Base-by-base conservation (phyloP, 306 rosid genomes). In the Citrullus mucosospermus region DNA sequence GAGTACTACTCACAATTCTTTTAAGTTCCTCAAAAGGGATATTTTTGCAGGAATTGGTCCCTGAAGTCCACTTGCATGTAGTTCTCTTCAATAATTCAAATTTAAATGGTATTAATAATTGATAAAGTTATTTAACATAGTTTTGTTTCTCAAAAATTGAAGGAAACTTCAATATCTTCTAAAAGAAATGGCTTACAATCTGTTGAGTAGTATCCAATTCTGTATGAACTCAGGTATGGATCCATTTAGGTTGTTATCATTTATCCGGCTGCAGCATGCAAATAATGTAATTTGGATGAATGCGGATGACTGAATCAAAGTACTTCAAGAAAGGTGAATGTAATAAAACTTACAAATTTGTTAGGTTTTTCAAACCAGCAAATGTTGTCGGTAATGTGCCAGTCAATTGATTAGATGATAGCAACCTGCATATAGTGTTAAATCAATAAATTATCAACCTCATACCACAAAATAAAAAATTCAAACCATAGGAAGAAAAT, bases 1-100 rank as follows among this genome's bases (percentile, higher is more conserved):
- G 46, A 80, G n/a, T 0, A 43, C 34, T 43, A 88, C 97, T 90
- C 85, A 94, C 98, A 94, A 53, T 71, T 73, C 81, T 55, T 2
- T 1, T 81, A 94, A 81, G 66, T 86, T 86, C 77, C 41, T 84
- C 89, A 94, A 81, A 65, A 81, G 87, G 66, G 93, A 90, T 78
- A 94, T 84, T 22, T 82, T 85, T 68, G 88, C 80, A 6, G 97
- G 96, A 80, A 90, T 90, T 62, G 95, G 93, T 79, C 98, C 98
- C 78, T 84, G 85, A 80, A 94, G 88, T 89, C 98, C 98, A 86
- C 95, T 92, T 41, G 86, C 97, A 82, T 85, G 91, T 84, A 94
- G 86, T 78, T 92, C 92, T 87, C 98, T 94, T 51, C 85, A 87
- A 53, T 75, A 38, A 85, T 68, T 77, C 56, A 81, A 68, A 77